Base-by-base conservation (phyloP, 1,284 basidiomycete genomes). In the Trichosporon coremiiforme region DNA sequence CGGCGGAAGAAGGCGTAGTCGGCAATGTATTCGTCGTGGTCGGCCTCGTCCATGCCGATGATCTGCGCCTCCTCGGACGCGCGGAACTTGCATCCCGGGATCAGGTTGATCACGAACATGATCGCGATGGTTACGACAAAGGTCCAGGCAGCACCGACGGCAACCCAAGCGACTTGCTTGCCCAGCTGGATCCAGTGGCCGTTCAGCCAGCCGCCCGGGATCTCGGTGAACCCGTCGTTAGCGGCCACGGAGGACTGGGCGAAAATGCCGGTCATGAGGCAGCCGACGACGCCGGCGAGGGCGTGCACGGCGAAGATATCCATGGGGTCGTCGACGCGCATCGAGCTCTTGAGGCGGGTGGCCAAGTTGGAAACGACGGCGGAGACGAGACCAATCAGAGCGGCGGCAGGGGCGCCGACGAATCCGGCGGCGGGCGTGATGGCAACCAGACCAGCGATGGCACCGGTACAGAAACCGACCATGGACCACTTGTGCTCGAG, bases 281-380 rank as follows among this genome's bases (percentile, higher is more conserved):
- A 87, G 53, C 95, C 94, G 66, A 96, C 87, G 25, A 95, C 88
- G 64, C 95, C 95, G 4, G 93, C 93, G 20, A 98, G 84, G 55
- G 91, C 94, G 85, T 98, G 94, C 77, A 94, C 91, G 33, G 92
- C 90, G 80, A 91, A 93, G 70, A 94, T 87, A 87, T 94, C 91
- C 83, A 83, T 83, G 41, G 80, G 78, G 69, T 78, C 76, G 64
- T 76, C 83, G 72, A 84, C 83, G 55, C 82, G 76, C 83, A 84
- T 84, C 4, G 77, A 75, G 55, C 73, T 82, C 89, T 85, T 86
- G 89, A 94, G 79, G 77, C 93, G 90, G 3, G 95, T 96, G 41
- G 91, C 90, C 84, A 93, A 91, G 83, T 97, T 96, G 82, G 92
- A 94, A 17, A 91, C 80, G 1, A 85, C 87, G 2, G 92, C 92